Evolutionary conservation across 139 green algal species (phyloP), one percentile per base, ranked within the genome.

Genomic region (Chlamydomonas incerta): DNA sequence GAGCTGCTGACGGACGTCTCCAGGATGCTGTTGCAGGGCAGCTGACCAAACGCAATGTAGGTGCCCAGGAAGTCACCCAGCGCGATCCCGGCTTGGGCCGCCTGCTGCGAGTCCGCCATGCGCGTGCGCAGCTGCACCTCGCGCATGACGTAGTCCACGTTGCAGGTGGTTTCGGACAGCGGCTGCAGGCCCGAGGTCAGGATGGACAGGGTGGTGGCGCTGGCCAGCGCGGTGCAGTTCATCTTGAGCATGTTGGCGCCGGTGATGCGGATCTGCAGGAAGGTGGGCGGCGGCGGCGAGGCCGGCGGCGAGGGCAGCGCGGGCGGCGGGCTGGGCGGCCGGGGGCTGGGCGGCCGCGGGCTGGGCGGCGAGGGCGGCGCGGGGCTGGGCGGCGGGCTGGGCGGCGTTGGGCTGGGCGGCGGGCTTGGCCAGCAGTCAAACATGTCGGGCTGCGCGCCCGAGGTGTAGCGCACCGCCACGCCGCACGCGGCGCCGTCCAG

Each of bases 11-110:
- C 31, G 29, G 31, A 50, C 11, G 47, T 62, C 18, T 80, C 73
- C 23, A 80, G 55, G 15, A 33, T 20, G 57, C 74, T 81, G 74
- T 81, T 81, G 74, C 74, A 81, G 0, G 74, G 52, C 57, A 81
- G 74, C n/a, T 57, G 57, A 3, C 74, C 74, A 10, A 81, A 3
- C 8, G 34, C 26, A 18, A 81, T 47, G 55, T 71, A 57, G 55
- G 57, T 58, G 11, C 28, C 37, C 34, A 70, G 33, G 34, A 65
- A 79, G 72, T 29, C 29, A 28, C 11, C 21, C 72, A 79, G 72
- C 20, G 41, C 11, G 47, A 17, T 46, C 5, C 35, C 72, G 28
- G 47, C 72, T 47, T 79, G 72, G 1, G 60, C 60, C 24, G 60
- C 60, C 60, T 23, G 11, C 21, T 60, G 10, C 11, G 35, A 2